Conservation (phyloP, 2,329 filamentous ascomycete genomes). For the Ophiostoma populinum region DNA sequence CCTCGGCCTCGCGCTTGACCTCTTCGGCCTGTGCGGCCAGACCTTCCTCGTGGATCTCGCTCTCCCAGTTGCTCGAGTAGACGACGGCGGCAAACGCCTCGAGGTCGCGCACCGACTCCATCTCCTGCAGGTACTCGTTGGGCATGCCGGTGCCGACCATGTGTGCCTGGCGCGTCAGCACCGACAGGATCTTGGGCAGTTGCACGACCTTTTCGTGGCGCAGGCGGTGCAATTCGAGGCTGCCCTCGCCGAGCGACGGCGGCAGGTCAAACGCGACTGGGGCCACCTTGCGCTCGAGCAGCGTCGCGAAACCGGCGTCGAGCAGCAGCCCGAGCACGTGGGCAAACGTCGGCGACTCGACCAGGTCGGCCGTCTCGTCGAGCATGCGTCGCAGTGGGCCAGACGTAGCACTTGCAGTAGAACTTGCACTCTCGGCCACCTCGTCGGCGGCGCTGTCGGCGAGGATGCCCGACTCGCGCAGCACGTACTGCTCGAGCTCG, state of each 20-base stretch:
- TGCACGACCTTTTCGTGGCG: constrained; percentile 43
- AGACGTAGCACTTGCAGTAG: constrained; percentile 18
- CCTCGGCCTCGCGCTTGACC: constrained; percentile 9
- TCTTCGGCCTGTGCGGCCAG: constrained; percentile 20
- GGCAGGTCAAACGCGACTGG: constrained; percentile 58
- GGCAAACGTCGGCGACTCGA: constrained; percentile 83
- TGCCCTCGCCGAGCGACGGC: constrained; percentile 12
- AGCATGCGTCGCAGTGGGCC: constrained; percentile 61
- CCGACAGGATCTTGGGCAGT: constrained; percentile 75
- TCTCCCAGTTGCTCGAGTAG: constrained; percentile 70
- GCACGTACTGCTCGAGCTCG: constrained; percentile 65
- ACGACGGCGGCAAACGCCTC: constrained; percentile 77
- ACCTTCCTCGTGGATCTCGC: constrained; percentile 37
- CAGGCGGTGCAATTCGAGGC: constrained; percentile 32
- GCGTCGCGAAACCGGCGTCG: constrained; percentile 68
- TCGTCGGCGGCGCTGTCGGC: constrained; percentile 28
- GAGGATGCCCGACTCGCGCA: constrained; percentile 69
- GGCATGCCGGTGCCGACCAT: constrained; percentile 64
- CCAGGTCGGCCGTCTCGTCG: constrained; percentile 87
- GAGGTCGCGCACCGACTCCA: constrained; percentile 60
- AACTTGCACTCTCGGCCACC: constrained; percentile 8
- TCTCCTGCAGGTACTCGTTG: constrained; percentile 53
- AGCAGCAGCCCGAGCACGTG: constrained; percentile 75
- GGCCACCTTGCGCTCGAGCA: constrained; percentile 70
- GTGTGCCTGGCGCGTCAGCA: constrained; percentile 82